Percentiles rank a stretch among this genome's conserved stretches.
phyloP scores from a whole-genome alignment of 1,284 basidiomycete genomes.

The Vanrija sp. region DNA sequence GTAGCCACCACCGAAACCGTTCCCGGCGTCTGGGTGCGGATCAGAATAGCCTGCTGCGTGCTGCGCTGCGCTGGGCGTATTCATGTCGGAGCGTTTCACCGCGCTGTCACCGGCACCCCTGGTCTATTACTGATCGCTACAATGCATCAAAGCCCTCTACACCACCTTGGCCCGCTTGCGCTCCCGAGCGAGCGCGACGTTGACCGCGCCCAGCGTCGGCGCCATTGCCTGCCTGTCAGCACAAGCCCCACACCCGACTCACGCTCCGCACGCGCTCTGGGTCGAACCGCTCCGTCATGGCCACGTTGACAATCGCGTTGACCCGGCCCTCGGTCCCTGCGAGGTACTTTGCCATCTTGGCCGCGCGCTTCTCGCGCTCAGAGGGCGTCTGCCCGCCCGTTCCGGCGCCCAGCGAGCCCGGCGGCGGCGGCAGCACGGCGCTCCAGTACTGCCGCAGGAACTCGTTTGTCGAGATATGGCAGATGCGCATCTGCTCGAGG shows the following conservation, averaged over 20 bases:
- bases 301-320: conserved; percentile 64
- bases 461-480: conserved; percentile 89
- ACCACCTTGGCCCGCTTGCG: too few species aligned
- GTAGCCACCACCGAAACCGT: too few species aligned
- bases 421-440: conserved; percentile 69
- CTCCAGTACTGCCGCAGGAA: conserved; percentile 96
- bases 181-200: conserved; percentile 60
- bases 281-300: conserved; percentile 62
- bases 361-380: conserved; percentile 66
- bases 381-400: conserved; percentile 21
- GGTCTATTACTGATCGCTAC: too few species aligned
- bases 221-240: conserved; percentile 78
- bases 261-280: conserved; percentile 60
- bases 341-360: conserved; percentile 80
- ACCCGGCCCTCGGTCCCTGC: conserved; percentile 74
- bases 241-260: conserved; percentile 5
- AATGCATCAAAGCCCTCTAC: too few species aligned
- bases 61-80: too few species aligned
- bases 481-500: conserved; percentile 75
- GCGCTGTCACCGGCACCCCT: too few species aligned
- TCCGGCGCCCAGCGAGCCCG: conserved; percentile 53
- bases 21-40: too few species aligned
- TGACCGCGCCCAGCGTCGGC: conserved; percentile 70
- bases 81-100: too few species aligned
- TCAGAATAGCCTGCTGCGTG: too few species aligned